Evolutionary conservation across 148 eudicot species (phyloP), one percentile per base, ranked within the genome.

Genomic region (Diospyros lotus): DNA sequence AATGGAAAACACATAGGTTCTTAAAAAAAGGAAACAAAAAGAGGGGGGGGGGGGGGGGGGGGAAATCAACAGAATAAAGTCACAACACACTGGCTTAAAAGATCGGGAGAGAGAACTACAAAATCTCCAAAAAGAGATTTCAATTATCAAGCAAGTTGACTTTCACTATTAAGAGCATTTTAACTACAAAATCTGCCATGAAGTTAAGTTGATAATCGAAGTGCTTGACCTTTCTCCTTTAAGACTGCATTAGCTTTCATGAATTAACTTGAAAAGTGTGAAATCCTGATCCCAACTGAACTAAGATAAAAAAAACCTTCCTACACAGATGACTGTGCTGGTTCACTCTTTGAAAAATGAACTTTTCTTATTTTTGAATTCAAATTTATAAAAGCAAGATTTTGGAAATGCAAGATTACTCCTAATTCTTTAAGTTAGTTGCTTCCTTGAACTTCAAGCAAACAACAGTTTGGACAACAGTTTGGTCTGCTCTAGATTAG

Each of bases 1-100:
- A 80, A 63, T 67, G 42, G 40, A 75, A 62, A 73, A 63, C 41
- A 11, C 69, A 74, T 50, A 8, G 4, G 45, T 51, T 52, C 18
- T 55, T 2, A 11, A 12, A 9, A 9, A 54, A n/a, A 3, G 76
- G 48, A 73, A 60, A 58, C 6, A 41, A 59, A 28, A 28, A 28
- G 0, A 44, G 28, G 28, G 28, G 28, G 28, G 28, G 0, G 66
- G 28, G 28, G 28, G 28, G 0, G 66, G 28, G 28, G 28, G 28
- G 28, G 28, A 28, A 60, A 72, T 4, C 0, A 61, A 14, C 42
- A 70, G 53, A 28, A 17, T 3, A 5, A 18, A 60, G 28, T 2
- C 3, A 46, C 4, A 52, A 61, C 9, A 2, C 61, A 43, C 43
- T 9, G 11, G 7, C 48, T 64, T 38, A 45, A 64, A 56, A 64